Evolutionary conservation across 2,329 filamentous ascomycete genomes (phyloP).

Genomic region (Alternaria solani): DNA sequence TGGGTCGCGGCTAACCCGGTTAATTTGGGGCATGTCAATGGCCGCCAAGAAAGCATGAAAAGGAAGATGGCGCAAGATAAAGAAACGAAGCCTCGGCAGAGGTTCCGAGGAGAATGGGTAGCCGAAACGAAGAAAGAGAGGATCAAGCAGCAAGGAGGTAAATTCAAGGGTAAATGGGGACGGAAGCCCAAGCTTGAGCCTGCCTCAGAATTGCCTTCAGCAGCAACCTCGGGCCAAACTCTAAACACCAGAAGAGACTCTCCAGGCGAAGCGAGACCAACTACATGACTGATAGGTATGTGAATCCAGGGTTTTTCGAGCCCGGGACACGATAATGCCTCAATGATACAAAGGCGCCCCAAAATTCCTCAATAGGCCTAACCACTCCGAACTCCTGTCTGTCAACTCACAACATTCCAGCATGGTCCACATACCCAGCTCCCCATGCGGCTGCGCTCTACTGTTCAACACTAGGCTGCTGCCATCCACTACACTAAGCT

Average conservation of each 20-base stretch:
- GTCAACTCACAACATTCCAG: slow-evolving; percentile 31
- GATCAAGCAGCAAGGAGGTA: slow-evolving; percentile 41
- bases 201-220: neutral
- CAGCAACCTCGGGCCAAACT: neutral
- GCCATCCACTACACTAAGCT: slow-evolving; percentile 21
- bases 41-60: slow-evolving; percentile 26
- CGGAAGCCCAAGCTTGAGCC: slow-evolving; percentile 15
- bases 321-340: neutral
- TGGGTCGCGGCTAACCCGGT: slow-evolving; percentile 37
- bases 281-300: neutral
- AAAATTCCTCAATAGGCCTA: slow-evolving; percentile 27
- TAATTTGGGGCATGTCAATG: slow-evolving; percentile 27
- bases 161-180: slow-evolving; percentile 37
- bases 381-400: slow-evolving; percentile 27
- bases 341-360: slow-evolving; percentile 24
- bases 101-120: slow-evolving; percentile 41
- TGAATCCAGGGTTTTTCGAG: neutral
- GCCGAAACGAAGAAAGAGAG: slow-evolving; percentile 39
- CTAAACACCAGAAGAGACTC: neutral
- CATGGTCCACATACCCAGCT: slow-evolving; percentile 26
- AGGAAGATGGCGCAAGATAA: slow-evolving; percentile 21
- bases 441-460: slow-evolving; percentile 26
- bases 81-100: slow-evolving; percentile 26
- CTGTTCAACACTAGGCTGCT: slow-evolving; percentile 27
- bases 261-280: neutral